These are phyloP conservation scores for Dioscorea dumetorum DNA, from an alignment of 106 monocot species.

Conservation along the genomic window DNA sequence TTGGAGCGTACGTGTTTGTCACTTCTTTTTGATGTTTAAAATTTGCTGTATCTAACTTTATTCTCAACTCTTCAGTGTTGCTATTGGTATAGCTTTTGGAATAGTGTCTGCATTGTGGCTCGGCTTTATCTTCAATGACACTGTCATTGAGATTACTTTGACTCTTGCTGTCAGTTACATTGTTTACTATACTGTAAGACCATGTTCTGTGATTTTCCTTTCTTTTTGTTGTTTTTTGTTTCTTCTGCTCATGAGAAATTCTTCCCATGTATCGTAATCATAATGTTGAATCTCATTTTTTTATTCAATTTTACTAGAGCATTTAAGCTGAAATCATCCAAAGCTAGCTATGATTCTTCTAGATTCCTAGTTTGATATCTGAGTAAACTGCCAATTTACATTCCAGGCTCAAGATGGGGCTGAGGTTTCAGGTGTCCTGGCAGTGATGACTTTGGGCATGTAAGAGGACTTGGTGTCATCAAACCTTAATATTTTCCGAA, in stretches of 20 bases:
- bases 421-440: constrained; percentile 88
- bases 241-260: not conserved
- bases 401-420: constrained; percentile 78
- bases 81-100: constrained; percentile 94
- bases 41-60: not conserved
- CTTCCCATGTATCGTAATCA: not conserved
- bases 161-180: constrained; percentile 97
- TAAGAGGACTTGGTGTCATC: constrained; percentile 40
- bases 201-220: not conserved
- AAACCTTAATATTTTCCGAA: not conserved
- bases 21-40: not conserved
- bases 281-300: no score
- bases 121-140: constrained; percentile 93
- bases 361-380: not conserved
- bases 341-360: no score
- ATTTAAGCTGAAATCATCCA: no score
- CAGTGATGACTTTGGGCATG: constrained; percentile 99
- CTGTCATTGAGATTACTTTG: constrained; percentile 90
- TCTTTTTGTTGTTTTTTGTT: constrained; percentile 1
- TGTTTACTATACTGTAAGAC: constrained; percentile 82
- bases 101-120: constrained; percentile 87
- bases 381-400: not conserved
- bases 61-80: constrained; percentile 50
- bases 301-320: no score
- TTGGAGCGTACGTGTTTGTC: constrained; percentile 79